These are phyloP conservation scores for Ustilago shanxiensis DNA, from an alignment of 1,284 basidiomycete genomes.

Conservation along the genomic window DNA sequence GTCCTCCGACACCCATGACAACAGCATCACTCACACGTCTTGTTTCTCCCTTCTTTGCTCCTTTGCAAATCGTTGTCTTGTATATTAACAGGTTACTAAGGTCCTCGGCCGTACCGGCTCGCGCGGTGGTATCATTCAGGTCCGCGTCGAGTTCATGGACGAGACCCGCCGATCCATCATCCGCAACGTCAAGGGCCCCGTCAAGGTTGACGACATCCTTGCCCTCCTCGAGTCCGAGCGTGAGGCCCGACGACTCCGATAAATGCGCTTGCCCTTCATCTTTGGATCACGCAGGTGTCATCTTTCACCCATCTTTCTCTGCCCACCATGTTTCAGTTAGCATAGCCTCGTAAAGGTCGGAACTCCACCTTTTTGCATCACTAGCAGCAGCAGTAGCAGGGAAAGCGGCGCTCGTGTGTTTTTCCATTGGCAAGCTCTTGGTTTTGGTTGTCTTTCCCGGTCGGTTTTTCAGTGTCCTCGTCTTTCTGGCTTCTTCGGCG, in stretches of 20 bases:
- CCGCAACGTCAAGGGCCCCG: slow-evolving; percentile 99
- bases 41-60: neutral
- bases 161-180: slow-evolving; percentile 95
- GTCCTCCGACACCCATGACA: neutral
- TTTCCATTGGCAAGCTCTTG: slow-evolving; percentile 2
- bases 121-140: slow-evolving; percentile 99
- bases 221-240: slow-evolving; percentile 98
- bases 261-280: slow-evolving; percentile 21
- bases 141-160: slow-evolving; percentile 99
- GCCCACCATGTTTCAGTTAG: slow-evolving; percentile 1
- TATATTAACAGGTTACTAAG: slow-evolving; percentile 73
- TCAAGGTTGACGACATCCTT: slow-evolving; percentile 95
- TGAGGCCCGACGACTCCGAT: slow-evolving; percentile 83
- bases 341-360: slow-evolving; percentile 26
- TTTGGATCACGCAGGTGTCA: neutral
- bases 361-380: slow-evolving; percentile 36
- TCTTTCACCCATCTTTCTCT: neutral
- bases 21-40: slow-evolving; percentile 26
- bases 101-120: slow-evolving; percentile 99
- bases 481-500: neutral
- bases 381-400: neutral
- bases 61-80: neutral
- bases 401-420: neutral
- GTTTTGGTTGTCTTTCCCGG: slow-evolving; percentile 28
- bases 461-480: slow-evolving; percentile 9